phyloP scores from a whole-genome alignment of 768 basidiomycete species.

The Suillus occidentalis region DNA sequence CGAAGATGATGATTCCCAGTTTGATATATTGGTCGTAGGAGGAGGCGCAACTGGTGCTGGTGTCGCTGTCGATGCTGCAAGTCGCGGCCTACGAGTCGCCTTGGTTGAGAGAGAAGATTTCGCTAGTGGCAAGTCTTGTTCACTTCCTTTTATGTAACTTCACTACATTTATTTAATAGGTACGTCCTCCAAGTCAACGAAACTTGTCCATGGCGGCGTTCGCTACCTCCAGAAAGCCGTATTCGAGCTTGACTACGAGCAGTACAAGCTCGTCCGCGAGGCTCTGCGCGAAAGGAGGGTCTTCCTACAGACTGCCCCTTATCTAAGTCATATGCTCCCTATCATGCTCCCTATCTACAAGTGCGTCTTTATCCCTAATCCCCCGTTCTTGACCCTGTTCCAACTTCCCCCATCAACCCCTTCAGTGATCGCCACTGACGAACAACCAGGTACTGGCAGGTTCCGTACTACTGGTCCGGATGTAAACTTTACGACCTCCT shows the following conservation, averaged over 20 bases:
- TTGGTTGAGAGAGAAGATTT: slow-evolving; percentile 95
- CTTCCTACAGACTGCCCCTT: slow-evolving; percentile 95
- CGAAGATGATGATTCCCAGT: slow-evolving; percentile 49
- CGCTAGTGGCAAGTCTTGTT: slow-evolving; percentile 60
- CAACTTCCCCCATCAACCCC: not conserved
- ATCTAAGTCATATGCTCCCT: slow-evolving; percentile 88
- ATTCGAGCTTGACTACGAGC: slow-evolving; percentile 93
- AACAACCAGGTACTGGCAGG: slow-evolving; percentile 79
- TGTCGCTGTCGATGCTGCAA: slow-evolving; percentile 94
- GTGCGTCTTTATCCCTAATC: slow-evolving; percentile 36
- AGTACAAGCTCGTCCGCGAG: slow-evolving; percentile 95
- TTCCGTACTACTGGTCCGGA: slow-evolving; percentile 94
- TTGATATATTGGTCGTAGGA: slow-evolving; percentile 84
- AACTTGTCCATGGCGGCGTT: slow-evolving; percentile 97
- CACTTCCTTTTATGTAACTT: not conserved
- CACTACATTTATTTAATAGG: slow-evolving; percentile 42
- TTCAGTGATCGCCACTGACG: slow-evolving; percentile 8
- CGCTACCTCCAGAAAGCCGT: slow-evolving; percentile 97
- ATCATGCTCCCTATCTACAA: slow-evolving; percentile 98
- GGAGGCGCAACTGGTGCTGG: slow-evolving; percentile 97
- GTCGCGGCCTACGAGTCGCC: slow-evolving; percentile 87
- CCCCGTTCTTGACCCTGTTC: not conserved
- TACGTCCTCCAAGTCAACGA: slow-evolving; percentile 96
- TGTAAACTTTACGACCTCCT: slow-evolving; percentile 96
- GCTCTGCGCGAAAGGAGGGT: slow-evolving; percentile 90